Base-by-base conservation (phyloP, 768 basidiomycete species). In the Termitomyces sp. region DNA sequence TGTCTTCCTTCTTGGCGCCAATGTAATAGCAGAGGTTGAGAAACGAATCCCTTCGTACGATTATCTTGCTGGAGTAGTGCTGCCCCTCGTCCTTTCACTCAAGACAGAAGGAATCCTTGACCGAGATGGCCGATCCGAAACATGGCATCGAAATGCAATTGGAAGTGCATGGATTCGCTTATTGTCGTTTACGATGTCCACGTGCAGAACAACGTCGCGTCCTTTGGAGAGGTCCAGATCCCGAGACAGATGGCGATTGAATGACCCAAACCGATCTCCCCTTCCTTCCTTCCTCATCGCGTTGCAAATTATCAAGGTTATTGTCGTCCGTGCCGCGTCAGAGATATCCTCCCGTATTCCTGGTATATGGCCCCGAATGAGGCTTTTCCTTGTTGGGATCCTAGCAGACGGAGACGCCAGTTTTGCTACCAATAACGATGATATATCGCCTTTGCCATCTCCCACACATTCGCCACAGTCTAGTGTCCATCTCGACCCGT, bases 251-350 rank as follows among this genome's bases (percentile, higher is more conserved):
- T 67, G 67, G 22, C 68, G 67, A 45, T 70, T 66, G 16, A 60
- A 65, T 18, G 62, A 65, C 16, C 53, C 59, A 48, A 66, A 70
- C 40, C 66, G 66, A 33, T 70, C 74, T 39, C 75, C 78, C 24
- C 67, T 81, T 45, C 75, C 81, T 32, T 73, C 75, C 4, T 76
- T 79, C 51, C 75, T 84, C 53, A 74, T 84, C 0, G 82, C 84
- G 0, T 67, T 92, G 28, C 90, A 91, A 69, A 78, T 88, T 16
- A 72, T 92, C 65, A 92, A 92, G 67, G 74, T 84, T 35, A 81
- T 91, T 64, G 65, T 90, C 16, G 73, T 91, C 51, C 84, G 87
- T 18, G 89, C 83, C 0, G 82, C 83, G 52, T 75, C 77, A 20
- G 89, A 90, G 51, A 74, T 92, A 16, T 84, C 85, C 3, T 70